Base-by-base conservation (phyloP, 2,329 filamentous ascomycete genomes). In the Neurospora sp. region DNA sequence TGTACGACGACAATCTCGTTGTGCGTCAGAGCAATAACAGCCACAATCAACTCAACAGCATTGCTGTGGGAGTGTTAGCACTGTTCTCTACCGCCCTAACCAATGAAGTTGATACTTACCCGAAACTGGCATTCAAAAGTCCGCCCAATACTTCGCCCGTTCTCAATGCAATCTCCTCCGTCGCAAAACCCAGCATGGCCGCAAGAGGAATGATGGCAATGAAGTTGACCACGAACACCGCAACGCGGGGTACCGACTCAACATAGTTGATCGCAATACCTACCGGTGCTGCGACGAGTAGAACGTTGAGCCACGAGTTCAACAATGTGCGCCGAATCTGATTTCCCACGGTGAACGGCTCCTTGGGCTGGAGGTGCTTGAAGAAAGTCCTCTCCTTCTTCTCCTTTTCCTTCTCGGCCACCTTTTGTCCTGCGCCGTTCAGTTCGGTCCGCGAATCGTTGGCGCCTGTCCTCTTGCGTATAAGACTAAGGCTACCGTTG, bases 121-220 rank as follows among this genome's bases (percentile, higher is more conserved):
- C 95, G 78, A 97, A 97, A 2, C 91, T 91, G 6, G 94, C 94
- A 77, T 97, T 97, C 70, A 97, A 84, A 41, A 98, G 83, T 69
- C 94, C 95, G 72, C 95, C 95, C 2, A 97, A 82, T 0, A 92
- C 94, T 79, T 97, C 93, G 67, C 94, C 93, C 0, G 89, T 91
- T 70, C 89, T 86, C 69, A 94, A 81, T 3, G 94, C 92, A 73
- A 97, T 90, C 79, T 97, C 93, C 79, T 98, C 95, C 0, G 95
- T 97, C 0, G 92, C 92, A 76, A 91, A 97, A 75, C 91, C 91
- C 33, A 98, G 84, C 83, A 97, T 89, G 15, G 91, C 92, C 2
- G 95, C 95, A 52, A 97, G 84, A 0, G 94, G 94, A 71, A 97
- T 90, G 74, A 97, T 97, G 72, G 94, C 95, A 73, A 97, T 87